phyloP scores from a whole-genome alignment of 805 yeast species.

The Saccharomyces kudriavzevii region DNA sequence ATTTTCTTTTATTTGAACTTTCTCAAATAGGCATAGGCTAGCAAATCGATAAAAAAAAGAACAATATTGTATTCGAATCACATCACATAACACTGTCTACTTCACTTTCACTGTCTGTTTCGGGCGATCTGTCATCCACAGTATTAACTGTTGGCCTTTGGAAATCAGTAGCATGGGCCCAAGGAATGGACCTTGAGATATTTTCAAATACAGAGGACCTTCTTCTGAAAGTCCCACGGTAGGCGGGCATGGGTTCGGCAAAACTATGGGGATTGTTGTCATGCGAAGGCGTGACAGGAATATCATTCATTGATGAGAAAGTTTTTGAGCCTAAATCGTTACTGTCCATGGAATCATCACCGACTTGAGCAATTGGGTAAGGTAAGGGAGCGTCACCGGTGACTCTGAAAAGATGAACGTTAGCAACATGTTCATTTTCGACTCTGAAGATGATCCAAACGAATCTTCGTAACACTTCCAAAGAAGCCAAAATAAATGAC shows the following conservation, averaged over 20 bases:
- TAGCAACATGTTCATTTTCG: conserved; percentile 93
- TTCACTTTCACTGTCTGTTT: conserved; percentile 16
- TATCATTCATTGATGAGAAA: background rate
- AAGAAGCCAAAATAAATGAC: conserved; percentile 72
- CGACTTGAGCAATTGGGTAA: conserved; percentile 35
- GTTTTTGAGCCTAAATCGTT: background rate
- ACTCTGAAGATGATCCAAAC: conserved; percentile 88
- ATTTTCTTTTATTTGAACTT: background rate
- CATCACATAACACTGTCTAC: conserved; percentile 11
- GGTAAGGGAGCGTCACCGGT: conserved; percentile 84
- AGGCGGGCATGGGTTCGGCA: conserved; percentile 17
- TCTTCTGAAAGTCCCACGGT: conserved; percentile 19
- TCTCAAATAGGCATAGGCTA: background rate
- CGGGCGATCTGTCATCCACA: conserved; percentile 6
- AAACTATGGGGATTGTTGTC: background rate
- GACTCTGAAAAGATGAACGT: conserved; percentile 77
- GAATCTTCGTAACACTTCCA: conserved; percentile 76
- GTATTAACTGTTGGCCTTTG: conserved; percentile 44
- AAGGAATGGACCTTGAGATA: conserved; percentile 43
- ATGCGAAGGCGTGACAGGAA: background rate
- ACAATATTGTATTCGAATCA: background rate
- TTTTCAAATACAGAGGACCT: conserved; percentile 21
- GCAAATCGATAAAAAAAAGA: background rate
- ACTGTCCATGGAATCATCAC: background rate
- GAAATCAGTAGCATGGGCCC: conserved; percentile 81